Evolutionary conservation across 441 rosid genomes (phyloP).

Genomic region (Pelargonium citronellum): DNA sequence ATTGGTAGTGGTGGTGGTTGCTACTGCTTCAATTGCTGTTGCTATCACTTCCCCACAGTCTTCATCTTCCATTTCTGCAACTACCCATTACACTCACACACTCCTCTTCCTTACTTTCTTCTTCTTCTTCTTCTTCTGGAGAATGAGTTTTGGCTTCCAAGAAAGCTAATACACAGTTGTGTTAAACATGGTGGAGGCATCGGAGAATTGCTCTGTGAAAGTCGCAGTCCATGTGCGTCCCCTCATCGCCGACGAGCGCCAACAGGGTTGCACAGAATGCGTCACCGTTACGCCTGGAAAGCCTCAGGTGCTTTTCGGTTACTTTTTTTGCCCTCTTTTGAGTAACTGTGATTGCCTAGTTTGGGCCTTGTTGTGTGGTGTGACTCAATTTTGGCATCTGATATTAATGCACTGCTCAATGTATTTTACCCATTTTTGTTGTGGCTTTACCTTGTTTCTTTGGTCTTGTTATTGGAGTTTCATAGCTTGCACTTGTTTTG

Average conservation of each 20-base stretch:
- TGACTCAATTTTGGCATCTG: neutral
- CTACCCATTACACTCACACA: neutral
- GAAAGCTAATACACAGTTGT: neutral
- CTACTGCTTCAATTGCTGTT: neutral
- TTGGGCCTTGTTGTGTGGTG: neutral
- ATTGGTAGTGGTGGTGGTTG: neutral
- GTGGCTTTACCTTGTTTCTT: neutral
- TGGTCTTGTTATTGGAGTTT: neutral
- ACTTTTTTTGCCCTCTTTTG: neutral
- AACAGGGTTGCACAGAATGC: slow-evolving; percentile 62
- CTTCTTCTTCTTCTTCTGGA: neutral
- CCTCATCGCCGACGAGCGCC: slow-evolving; percentile 52
- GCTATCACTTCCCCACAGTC: neutral
- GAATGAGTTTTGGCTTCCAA: too few relatives aligned
- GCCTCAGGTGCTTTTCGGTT: slow-evolving; percentile 48
- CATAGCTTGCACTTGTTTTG: too few relatives aligned
- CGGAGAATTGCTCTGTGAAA: slow-evolving; percentile 50
- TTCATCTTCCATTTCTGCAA: neutral
- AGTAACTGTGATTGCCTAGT: neutral
- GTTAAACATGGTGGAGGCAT: slow-evolving; percentile 25
- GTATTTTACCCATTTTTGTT: neutral
- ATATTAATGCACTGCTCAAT: neutral
- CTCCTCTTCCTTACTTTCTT: neutral
- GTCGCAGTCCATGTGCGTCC: slow-evolving; percentile 66
- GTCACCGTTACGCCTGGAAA: slow-evolving; percentile 45